Percentiles rank a stretch among this genome's conserved stretches.
These are phyloP conservation scores for Endocalyx cinctus DNA, from an alignment of 2,329 filamentous ascomycete species.

Conservation along the genomic window DNA sequence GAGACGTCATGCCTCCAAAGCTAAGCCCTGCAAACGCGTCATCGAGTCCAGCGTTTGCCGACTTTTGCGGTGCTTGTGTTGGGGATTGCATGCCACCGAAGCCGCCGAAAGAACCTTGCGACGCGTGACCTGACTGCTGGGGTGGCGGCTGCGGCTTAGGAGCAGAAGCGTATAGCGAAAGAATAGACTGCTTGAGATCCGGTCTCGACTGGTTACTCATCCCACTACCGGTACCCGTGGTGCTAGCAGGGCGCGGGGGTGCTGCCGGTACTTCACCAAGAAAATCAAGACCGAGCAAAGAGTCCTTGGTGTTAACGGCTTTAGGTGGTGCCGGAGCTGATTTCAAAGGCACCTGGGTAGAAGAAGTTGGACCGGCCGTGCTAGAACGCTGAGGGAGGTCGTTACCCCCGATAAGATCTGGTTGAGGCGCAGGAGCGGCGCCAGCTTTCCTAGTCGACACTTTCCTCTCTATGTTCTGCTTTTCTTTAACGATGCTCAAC, in stretches of 20 bases:
- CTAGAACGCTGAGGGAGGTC: slow-evolving; percentile 65
- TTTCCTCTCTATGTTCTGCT: slow-evolving; percentile 58
- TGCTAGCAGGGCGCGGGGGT: slow-evolving; percentile 78
- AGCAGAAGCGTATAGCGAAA: slow-evolving; percentile 85
- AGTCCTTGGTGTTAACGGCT: slow-evolving; percentile 75
- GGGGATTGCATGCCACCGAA: slow-evolving; percentile 66
- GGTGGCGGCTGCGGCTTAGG: slow-evolving; percentile 67
- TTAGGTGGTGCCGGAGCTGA: slow-evolving; percentile 63
- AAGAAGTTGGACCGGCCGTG: slow-evolving; percentile 63
- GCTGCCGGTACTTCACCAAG: slow-evolving; percentile 68
- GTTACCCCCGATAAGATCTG: slow-evolving; percentile 81
- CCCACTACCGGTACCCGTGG: slow-evolving; percentile 60
- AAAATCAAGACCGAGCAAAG: slow-evolving; percentile 87
- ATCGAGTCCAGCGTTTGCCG: slow-evolving; percentile 59
- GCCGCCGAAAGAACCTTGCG: slow-evolving; percentile 62
- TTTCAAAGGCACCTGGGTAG: slow-evolving; percentile 54
- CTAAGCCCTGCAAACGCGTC: slow-evolving; percentile 75
- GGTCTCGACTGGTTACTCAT: slow-evolving; percentile 68
- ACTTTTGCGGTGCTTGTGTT: slow-evolving; percentile 50
- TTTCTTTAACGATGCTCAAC: slow-evolving; percentile 60
- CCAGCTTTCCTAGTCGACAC: slow-evolving; percentile 55
- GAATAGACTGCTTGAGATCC: slow-evolving; percentile 93
- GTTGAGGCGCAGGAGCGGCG: slow-evolving; percentile 43
- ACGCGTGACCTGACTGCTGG: slow-evolving; percentile 49
- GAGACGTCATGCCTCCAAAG: slow-evolving; percentile 48